These are phyloP conservation scores for Malus hybrid DNA, from an alignment of 331 rosid genomes.

Conservation along the genomic window DNA sequence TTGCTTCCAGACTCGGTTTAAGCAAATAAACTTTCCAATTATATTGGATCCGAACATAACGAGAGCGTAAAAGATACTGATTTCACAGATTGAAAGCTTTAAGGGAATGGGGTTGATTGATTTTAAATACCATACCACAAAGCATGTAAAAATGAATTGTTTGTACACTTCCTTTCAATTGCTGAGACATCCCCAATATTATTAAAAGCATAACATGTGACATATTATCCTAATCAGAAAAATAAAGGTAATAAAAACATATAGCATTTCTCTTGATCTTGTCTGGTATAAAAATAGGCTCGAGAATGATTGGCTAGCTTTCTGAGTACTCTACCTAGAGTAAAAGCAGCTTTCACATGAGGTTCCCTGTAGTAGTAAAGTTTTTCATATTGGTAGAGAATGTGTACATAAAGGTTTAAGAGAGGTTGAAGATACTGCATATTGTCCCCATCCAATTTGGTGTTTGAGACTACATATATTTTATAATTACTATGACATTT, in stretches of 20 bases:
- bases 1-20: background rate
- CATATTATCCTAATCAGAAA: no score
- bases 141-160: background rate
- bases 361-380: slow-evolving; percentile 24
- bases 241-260: no score
- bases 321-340: slow-evolving; percentile 2
- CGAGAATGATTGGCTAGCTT: background rate
- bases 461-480: no score
- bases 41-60: background rate
- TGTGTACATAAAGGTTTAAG: slow-evolving; percentile 15
- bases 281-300: no score
- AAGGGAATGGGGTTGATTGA: no score
- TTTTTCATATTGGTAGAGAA: slow-evolving; percentile 29
- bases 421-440: slow-evolving; percentile 8
- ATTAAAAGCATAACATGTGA: slow-evolving; percentile 4
- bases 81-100: no score
- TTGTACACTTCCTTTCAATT: slow-evolving; percentile 1
- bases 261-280: background rate
- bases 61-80: background rate
- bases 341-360: slow-evolving; percentile 2
- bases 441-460: slow-evolving; percentile 8
- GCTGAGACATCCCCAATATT: background rate
- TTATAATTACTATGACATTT: background rate
- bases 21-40: background rate
- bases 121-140: background rate